Evolutionary conservation across 1,284 basidiomycete species (phyloP).

Genomic region (Ganoderma lingzhi): DNA sequence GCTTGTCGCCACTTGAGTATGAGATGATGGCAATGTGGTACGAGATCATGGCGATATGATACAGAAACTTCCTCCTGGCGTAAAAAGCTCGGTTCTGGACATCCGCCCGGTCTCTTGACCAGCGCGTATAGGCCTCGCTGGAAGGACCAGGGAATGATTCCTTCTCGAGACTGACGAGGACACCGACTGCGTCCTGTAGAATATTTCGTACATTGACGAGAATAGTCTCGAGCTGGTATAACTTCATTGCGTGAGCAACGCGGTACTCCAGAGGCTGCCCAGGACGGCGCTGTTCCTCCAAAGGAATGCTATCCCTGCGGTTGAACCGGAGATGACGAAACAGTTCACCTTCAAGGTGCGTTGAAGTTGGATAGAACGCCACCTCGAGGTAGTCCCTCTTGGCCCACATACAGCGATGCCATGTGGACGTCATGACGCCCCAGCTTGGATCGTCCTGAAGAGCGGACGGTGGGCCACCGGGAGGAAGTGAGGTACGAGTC

Average conservation of each 20-base stretch:
- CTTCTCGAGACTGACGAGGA: background rate
- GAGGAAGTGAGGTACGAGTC: background rate
- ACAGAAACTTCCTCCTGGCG: background rate
- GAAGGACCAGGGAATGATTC: background rate
- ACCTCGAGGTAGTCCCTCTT: background rate
- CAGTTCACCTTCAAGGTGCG: background rate
- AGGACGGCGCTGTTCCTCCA: background rate
- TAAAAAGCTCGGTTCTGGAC: background rate
- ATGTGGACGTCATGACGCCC: background rate
- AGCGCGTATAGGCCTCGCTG: background rate
- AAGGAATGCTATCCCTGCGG: background rate
- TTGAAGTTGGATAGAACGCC: background rate
- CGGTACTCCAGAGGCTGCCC: background rate
- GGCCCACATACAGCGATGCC: background rate
- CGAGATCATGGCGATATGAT: background rate
- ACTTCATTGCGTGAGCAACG: background rate
- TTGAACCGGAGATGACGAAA: background rate
- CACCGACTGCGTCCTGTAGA: background rate
- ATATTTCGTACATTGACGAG: background rate
- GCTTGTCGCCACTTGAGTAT: background rate
- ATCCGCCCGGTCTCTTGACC: background rate
- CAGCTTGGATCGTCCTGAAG: background rate
- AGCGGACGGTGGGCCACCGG: too few species aligned
- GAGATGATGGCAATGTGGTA: background rate
- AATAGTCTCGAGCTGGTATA: background rate